These are phyloP conservation scores for Fusarium paranaense DNA, from an alignment of 2,329 filamentous ascomycete species.

Conservation along the genomic window DNA sequence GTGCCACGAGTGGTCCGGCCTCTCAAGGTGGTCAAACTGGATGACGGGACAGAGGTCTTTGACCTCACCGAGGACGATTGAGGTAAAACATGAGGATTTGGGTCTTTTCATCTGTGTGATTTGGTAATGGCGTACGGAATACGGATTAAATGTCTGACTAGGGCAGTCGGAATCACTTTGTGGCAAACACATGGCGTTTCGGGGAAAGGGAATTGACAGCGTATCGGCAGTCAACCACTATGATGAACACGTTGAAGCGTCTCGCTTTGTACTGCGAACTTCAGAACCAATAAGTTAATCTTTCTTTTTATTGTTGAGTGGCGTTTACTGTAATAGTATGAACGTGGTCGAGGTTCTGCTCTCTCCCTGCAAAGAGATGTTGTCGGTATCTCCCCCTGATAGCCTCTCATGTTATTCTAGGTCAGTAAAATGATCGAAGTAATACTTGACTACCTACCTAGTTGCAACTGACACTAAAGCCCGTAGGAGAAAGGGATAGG, in stretches of 20 bases:
- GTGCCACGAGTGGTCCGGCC: neutral
- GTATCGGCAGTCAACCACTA: neutral
- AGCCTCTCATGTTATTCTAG: neutral
- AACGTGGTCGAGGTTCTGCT: neutral
- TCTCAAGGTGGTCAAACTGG: slow-evolving; percentile 27
- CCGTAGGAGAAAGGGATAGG: neutral
- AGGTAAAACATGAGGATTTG: neutral
- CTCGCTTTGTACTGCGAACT: neutral
- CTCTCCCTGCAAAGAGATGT: neutral
- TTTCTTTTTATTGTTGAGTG: neutral
- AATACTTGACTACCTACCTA: neutral
- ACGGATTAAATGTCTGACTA: neutral
- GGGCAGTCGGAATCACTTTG: neutral
- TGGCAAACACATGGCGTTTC: neutral
- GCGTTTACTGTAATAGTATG: neutral
- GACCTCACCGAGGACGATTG: slow-evolving; percentile 31
- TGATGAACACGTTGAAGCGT: neutral
- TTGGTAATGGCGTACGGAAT: neutral
- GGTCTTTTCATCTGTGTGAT: neutral
- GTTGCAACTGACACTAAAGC: neutral
- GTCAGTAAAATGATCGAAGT: neutral
- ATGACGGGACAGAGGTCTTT: slow-evolving; percentile 22
- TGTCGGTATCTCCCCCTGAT: neutral
- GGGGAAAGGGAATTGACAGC: neutral
- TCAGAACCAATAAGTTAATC: neutral